A percentile compares a stretch with the other conserved stretches of the same genome.
Conservation (phyloP, 768 basidiomycete species). For the Rhizopogon vulgaris region DNA sequence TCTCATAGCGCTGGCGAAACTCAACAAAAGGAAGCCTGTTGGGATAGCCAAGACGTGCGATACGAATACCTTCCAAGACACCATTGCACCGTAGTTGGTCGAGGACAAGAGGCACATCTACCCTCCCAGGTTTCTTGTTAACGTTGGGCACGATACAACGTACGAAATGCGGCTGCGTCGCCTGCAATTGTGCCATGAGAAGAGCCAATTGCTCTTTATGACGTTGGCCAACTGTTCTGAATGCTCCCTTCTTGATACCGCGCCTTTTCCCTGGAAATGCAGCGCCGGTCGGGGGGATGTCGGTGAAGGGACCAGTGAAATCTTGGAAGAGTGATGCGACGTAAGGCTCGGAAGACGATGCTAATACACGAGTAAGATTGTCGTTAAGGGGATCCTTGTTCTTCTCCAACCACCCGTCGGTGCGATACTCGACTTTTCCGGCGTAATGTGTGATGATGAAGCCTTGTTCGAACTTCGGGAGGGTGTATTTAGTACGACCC, state of each 20-base stretch:
- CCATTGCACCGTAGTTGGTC: slow-evolving; percentile 98
- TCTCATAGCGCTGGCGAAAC: slow-evolving; percentile 95
- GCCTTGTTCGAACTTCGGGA: slow-evolving; percentile 85
- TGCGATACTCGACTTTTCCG: slow-evolving; percentile 92
- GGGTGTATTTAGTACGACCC: slow-evolving; percentile 78
- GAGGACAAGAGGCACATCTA: slow-evolving; percentile 91
- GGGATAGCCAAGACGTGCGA: slow-evolving; percentile 94
- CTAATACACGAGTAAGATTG: slow-evolving; percentile 85
- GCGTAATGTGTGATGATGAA: slow-evolving; percentile 97
- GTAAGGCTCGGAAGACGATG: slow-evolving; percentile 75
- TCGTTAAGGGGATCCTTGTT: slow-evolving; percentile 99
- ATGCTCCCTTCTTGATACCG: slow-evolving; percentile 88
- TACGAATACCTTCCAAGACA: slow-evolving; percentile 97
- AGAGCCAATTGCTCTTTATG: slow-evolving; percentile 94
- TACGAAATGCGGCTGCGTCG: slow-evolving; percentile 97
- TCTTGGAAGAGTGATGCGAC: slow-evolving; percentile 83
- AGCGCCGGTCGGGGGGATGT: slow-evolving; percentile 23
- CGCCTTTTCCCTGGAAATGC: slow-evolving; percentile 57
- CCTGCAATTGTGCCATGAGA: slow-evolving; percentile 84
- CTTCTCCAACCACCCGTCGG: slow-evolving; percentile 97
- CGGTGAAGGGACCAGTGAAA: slow-evolving; percentile 44
- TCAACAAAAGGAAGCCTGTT: slow-evolving; percentile 96
- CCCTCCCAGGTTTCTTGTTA: slow-evolving; percentile 82
- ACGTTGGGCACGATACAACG: slow-evolving; percentile 96
- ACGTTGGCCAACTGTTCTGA: slow-evolving; percentile 90